Evolutionary conservation across 2,329 filamentous ascomycete genomes (phyloP), one percentile per base, ranked within the genome.

Genomic region (Aspergillus melleus): DNA sequence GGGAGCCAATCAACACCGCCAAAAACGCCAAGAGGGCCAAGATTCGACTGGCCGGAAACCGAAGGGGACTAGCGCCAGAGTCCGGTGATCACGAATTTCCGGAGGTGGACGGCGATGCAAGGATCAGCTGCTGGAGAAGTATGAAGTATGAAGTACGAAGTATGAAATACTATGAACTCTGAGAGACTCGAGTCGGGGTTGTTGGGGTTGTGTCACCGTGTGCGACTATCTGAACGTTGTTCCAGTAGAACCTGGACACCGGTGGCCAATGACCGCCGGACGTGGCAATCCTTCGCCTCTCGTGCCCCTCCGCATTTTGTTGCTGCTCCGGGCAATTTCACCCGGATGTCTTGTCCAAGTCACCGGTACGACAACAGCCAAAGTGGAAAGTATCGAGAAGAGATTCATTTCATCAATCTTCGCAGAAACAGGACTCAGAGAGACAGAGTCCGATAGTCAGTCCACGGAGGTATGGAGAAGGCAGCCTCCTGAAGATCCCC

Each of bases 1-100:
- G 49, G 30, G 9, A 30, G 11, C 61, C 61, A 62, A 62, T 62
- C 8, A 54, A 1, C 2, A 11, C 4, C 1, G 9, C 2, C 1
- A 0, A 9, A 9, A 5, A 2, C 11, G 61, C 61, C 61, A 62
- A 62, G 61, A 14, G 30, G 39, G 58, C 61, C 61, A 62, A 62
- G 61, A 50, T 54, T 50, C 54, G 55, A 49, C 39, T 22, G 42
- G 22, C 50, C 52, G 32, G 42, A 44, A 54, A 46, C 46, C 56
- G 36, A 53, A 55, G 22, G 30, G 20, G 52, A 36, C 59, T 61
- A 61, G 55, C 54, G 54, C 39, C 36, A 54, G 20, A 55, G 20
- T 47, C 44, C 44, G 44, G 44, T 22, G 44, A 22, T 47, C 44
- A 22, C 20, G 20, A 47, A 12, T 24, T 47, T 22, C 44, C 16